Base-by-base conservation (phyloP, 2,329 filamentous ascomycete species). In the Curvularia eragrostidis region DNA sequence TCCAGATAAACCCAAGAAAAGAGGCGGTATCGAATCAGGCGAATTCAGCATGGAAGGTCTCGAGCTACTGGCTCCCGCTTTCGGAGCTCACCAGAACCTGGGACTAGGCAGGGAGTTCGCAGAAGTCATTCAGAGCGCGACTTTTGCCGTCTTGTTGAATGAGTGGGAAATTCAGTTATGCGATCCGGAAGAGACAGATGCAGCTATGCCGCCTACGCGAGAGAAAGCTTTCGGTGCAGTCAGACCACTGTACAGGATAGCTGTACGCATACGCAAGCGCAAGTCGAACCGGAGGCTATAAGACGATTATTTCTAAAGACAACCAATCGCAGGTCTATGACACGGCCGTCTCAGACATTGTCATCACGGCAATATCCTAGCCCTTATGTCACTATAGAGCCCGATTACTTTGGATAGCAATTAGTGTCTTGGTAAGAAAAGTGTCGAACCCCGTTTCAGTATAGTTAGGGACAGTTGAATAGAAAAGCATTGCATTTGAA, bases 111-210 rank as follows among this genome's bases (percentile, higher is more conserved):
- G 47, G 9, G 52, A 58, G 8, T 67, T 70, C 19, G 32, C 60
- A 8, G 54, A 61, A 34, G 57, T 61, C 7, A 51, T 73, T n/a
- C 63, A 70, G 34, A 54, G 61, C 21, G 65, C 64, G 1, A 70
- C 71, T 7, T 39, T 72, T 4, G 61, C 61, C 5, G 63, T 74
- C 3, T 23, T 74, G 12, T 43, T 70, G 10, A 61, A 48, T 9
- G 68, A 71, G 28, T 74, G 70, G 19, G 70, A 74, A 23, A 43
- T 72, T 7, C 59, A 72, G 24, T 38, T 72, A 4, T 71, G 65
- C 24, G 71, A 73, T 41, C 30, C 53, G 1, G 69, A 69, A 1
- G 44, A 48, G 10, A 54, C 64, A 4, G 69, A 71, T 9, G 52
- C 48, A n/a, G 48, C 47, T 8, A 42, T 72, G 42, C 70, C 69